Evolutionary conservation across 768 basidiomycete genomes (phyloP), one percentile per base, ranked within the genome.

Genomic region (Panaeolus papilionaceus): DNA sequence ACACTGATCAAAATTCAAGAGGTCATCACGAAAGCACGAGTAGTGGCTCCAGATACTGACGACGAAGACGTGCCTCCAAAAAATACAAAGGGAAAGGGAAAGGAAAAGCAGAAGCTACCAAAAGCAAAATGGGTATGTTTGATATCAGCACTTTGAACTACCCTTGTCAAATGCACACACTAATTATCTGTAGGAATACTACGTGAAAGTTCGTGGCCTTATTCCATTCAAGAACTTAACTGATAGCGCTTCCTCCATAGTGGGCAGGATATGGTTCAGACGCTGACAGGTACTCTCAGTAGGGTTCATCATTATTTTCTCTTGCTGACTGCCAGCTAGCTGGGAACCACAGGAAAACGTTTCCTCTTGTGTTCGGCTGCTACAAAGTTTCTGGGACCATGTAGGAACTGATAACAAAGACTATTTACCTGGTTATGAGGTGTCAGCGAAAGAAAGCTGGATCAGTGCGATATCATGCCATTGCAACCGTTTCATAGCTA

Each of bases 301-400:
- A 64, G 20, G 18, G n/a, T 49, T 64, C 1, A 38, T 6, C n/a
- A 42, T 47, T 26, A 33, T 38, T 67, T 62, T 65, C 38, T n/a
- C 42, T 69, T 49, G 37, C 23, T 69, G 16, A 51, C 68, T n/a
- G 20, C 14, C 14, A 3, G 14, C 38, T 28, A 92, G 92, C 71
- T 92, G 91, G 91, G 92, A 92, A 67, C 92, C 92, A 11, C 77
- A 82, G 63, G 77, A 76, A 7, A 91, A 93, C 73, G 80, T 93
- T 14, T 70, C 74, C 40, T 79, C 82, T 33, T 93, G 92, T 72
- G 76, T 84, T 16, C 83, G 88, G 20, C 80, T 93, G 16, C 76
- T 92, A 28, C 68, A 75, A n/a, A 88, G 87, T 68, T 93, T 93
- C 74, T 90, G 89, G 89, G 73, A 76, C 5, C 82, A 89, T 63